These are phyloP conservation scores for Aspergillus sp. DNA, from an alignment of 2,329 filamentous ascomycete genomes.

Conservation along the genomic window DNA sequence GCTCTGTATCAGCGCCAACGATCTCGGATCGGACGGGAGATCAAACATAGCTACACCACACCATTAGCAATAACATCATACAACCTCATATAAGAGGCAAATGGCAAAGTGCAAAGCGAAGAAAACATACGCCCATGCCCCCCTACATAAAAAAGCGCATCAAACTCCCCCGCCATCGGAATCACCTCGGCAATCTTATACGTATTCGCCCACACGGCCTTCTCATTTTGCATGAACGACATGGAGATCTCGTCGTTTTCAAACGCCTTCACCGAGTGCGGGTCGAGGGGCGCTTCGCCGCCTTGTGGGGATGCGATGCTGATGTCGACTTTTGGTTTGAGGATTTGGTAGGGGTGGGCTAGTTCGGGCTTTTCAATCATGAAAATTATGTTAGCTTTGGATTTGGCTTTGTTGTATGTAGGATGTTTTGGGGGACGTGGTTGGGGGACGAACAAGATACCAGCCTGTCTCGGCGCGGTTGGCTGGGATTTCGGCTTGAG, in stretches of 20 bases:
- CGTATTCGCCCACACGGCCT: neutral
- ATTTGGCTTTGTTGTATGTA: neutral
- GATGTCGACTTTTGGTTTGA: conserved; percentile 48
- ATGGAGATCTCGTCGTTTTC: neutral
- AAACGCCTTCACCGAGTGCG: conserved; percentile 38
- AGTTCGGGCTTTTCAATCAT: conserved; percentile 43
- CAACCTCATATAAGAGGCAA: too few species aligned
- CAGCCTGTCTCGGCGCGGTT: conserved; percentile 55
- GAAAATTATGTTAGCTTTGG: neutral
- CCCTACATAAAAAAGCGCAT: conserved; percentile 54
- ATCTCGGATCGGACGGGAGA: conserved; percentile 30
- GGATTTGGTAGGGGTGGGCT: conserved; percentile 57
- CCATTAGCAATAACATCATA: too few species aligned
- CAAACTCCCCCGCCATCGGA: conserved; percentile 51
- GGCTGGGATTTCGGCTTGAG: conserved; percentile 42
- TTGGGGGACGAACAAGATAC: conserved; percentile 56
- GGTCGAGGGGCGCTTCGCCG: conserved; percentile 56
- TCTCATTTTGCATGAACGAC: neutral
- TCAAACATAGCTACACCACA: conserved; percentile 44
- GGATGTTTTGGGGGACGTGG: neutral
- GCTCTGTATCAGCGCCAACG: neutral
- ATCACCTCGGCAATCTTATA: neutral
- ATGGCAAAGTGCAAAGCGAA: too few species aligned
- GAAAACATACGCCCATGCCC: conserved; percentile 46
- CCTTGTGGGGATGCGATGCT: conserved; percentile 56